phyloP scores from a whole-genome alignment of 495 filamentous ascomycete species.

The Hamigera avellanea region DNA sequence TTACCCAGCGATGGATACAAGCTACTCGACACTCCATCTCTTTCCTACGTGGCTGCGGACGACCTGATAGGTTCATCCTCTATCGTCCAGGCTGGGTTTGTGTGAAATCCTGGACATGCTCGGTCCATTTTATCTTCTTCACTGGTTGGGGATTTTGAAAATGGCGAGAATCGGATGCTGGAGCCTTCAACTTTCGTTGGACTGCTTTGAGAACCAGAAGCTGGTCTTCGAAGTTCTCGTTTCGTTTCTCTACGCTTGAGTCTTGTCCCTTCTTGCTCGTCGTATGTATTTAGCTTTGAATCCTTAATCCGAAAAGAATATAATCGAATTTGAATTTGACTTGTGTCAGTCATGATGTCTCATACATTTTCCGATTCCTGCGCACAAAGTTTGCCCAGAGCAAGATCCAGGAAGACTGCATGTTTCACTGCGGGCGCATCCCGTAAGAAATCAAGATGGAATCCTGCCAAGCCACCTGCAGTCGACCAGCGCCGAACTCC shows the following conservation, averaged over 20 bases:
- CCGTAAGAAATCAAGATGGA: too few species aligned
- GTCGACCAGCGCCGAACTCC: neutral
- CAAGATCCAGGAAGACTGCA: too few species aligned
- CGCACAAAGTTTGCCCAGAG: too few species aligned
- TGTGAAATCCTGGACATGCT: slow-evolving; percentile 25
- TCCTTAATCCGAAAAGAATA: slow-evolving; percentile 5
- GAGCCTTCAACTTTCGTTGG: slow-evolving; percentile 4
- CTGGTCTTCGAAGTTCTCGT: slow-evolving; percentile 8
- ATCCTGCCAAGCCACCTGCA: too few species aligned
- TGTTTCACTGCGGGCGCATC: too few species aligned
- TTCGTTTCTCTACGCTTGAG: slow-evolving; percentile 6
- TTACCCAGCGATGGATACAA: neutral
- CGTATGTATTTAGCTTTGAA: slow-evolving; percentile 14
- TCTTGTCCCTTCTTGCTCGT: neutral
- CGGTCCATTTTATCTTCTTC: slow-evolving; percentile 10
- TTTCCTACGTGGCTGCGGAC: slow-evolving; percentile 2
- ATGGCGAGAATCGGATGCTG: slow-evolving; percentile 35
- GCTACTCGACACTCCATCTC: slow-evolving; percentile 1
- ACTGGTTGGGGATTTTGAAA: slow-evolving; percentile 13
- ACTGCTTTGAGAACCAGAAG: neutral
- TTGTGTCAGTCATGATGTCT: too few species aligned
- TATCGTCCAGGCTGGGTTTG: slow-evolving; percentile 34
- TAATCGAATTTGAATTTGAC: neutral
- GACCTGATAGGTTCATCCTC: slow-evolving; percentile 37
- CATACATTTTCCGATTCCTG: too few species aligned